Evolutionary conservation across 257 asterid genomes (phyloP), one percentile per base, ranked within the genome.

Genomic region (Rehmannia glutinosa): DNA sequence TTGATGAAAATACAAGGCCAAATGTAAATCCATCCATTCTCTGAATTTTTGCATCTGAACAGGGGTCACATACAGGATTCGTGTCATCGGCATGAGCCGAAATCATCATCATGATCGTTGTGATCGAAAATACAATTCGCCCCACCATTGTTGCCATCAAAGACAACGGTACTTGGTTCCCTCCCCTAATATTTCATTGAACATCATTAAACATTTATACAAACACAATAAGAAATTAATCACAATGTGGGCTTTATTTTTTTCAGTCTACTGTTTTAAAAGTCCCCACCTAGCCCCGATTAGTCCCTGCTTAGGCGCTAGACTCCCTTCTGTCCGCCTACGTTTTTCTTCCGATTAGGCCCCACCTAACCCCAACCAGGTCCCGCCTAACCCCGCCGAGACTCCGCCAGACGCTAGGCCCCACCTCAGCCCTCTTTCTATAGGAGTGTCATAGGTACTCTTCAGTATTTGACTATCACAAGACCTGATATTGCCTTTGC

Each of bases 21-120:
- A 94, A 88, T 1, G 97, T 75, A 63, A 94, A 94, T 0, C 99
- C 99, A 68, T 94, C 99, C 35, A 36, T 68, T 78, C 62, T 84
- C 73, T 77, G 85, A 28, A 94, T 83, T 69, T 75, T 83, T 7
- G 99, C 45, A 38, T 91, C 99, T 2, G 89, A 62, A 73, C 99
- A 94, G 0, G 97, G 96, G 69, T 83, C 84, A 61, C 75, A 94
- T 17, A 85, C 84, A 3, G 77, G 75, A 53, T 94, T 91, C 8
- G 82, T 77, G 66, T 94, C 97, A 0, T 60, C 82, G 33, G 82
- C 95, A 21, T 60, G 23, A 36, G 66, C 89, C 53, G 43, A 33
- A 8, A 57, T 61, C 71, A 68, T 65, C 83, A 71, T 41, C 62
- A 66, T 50, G 73, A 64, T 46, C 49, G 11, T 24, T 42, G 42